Evolutionary conservation across 2,329 filamentous ascomycete genomes (phyloP).

Genomic region (Coniochaeta sp.): DNA sequence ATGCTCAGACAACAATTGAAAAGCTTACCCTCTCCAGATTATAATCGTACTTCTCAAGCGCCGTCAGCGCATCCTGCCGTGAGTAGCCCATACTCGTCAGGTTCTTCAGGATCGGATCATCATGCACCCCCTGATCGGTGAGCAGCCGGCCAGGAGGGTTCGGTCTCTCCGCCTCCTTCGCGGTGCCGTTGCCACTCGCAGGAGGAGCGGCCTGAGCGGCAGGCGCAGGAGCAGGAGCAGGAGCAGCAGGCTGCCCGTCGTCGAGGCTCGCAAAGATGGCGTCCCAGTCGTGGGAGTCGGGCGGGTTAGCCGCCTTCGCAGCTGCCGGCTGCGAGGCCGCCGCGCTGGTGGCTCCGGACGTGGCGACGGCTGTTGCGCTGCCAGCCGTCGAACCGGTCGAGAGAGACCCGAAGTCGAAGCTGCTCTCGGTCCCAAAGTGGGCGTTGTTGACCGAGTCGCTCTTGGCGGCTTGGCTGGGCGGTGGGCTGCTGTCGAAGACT

Average conservation of each 20-base stretch:
- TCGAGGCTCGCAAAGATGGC: slow-evolving; percentile 83
- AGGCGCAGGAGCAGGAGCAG: slow-evolving; percentile 14
- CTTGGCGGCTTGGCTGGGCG: slow-evolving; percentile 40
- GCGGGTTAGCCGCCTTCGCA: slow-evolving; percentile 32
- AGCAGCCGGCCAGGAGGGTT: slow-evolving; percentile 53
- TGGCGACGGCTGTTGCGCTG: slow-evolving; percentile 24
- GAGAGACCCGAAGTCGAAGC: slow-evolving; percentile 50
- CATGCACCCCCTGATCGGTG: slow-evolving; percentile 68
- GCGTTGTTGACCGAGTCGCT: slow-evolving; percentile 27
- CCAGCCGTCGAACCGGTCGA: slow-evolving; percentile 24
- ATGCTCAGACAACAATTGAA: neutral
- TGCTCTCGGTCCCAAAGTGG: slow-evolving; percentile 44
- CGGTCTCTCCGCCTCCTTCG: slow-evolving; percentile 11
- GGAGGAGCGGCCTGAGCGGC: slow-evolving; percentile 6
- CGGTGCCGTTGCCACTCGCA: neutral
- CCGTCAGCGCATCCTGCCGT: slow-evolving; percentile 63
- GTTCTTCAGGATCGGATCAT: slow-evolving; percentile 86
- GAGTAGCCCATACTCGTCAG: slow-evolving; percentile 85
- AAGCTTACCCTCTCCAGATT: slow-evolving; percentile 81
- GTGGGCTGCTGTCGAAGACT: slow-evolving; percentile 66
- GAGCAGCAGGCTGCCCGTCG: slow-evolving; percentile 24
- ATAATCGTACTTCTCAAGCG: slow-evolving; percentile 92
- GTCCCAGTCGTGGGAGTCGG: slow-evolving; percentile 78
- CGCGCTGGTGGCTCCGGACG: neutral
- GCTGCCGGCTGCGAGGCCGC: neutral